Percentiles rank a stretch among this genome's conserved stretches.
Conservation (phyloP, 2,329 filamentous ascomycete species). For the Chrysoporthe puriensis region DNA sequence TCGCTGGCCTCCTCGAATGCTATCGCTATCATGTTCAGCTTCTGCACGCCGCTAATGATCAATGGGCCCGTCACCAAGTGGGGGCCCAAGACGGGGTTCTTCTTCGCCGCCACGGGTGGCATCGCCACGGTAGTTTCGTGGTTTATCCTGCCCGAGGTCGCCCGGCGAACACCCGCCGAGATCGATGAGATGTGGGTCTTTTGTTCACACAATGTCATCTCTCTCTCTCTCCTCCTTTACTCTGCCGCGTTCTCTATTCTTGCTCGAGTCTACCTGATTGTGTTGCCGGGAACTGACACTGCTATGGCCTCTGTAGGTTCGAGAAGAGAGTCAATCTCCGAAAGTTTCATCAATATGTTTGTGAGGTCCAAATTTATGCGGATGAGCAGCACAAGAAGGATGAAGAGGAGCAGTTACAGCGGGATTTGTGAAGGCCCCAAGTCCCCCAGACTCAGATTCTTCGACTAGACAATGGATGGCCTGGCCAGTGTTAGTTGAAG, state of each 20-base stretch:
- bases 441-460: background rate
- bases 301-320: constrained; percentile 23
- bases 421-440: background rate
- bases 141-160: constrained; percentile 43
- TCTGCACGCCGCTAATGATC: constrained; percentile 50
- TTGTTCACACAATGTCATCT: background rate
- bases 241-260: no score
- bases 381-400: constrained; percentile 28
- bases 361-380: constrained; percentile 39
- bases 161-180: constrained; percentile 41
- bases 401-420: background rate
- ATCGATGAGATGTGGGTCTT: constrained; percentile 44
- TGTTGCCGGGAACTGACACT: background rate
- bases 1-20: constrained; percentile 43
- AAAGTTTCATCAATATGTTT: constrained; percentile 42
- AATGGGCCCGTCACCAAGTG: constrained; percentile 41
- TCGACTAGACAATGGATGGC: background rate
- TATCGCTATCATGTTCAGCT: constrained; percentile 48
- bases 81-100: constrained; percentile 50
- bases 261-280: background rate
- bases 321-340: constrained; percentile 42
- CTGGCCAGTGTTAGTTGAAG: background rate
- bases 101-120: constrained; percentile 42
- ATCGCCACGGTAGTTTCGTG: constrained; percentile 39
- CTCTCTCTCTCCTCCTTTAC: background rate